Base-by-base conservation (phyloP, 805 yeast species). In the Candida orba region DNA sequence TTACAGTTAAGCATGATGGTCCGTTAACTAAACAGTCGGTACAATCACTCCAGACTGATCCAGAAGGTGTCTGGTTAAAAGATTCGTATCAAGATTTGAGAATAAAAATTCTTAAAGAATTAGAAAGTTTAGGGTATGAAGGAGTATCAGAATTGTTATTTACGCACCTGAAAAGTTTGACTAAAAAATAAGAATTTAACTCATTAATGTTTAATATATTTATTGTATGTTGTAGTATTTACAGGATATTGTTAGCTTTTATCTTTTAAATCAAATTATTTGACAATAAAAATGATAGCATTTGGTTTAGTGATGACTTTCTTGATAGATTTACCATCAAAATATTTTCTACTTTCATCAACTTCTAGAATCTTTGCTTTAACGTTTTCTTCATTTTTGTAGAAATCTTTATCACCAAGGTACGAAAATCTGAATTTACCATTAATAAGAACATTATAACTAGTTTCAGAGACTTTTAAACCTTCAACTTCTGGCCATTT, bases 381-480 rank as follows among this genome's bases (percentile, higher is more conserved):
- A 20, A 75, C 46, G 15, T 77, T 63, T 4, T 66, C 68, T 3
- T 63, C 58, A 36, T 64, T 54, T 10, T 64, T 52, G 9, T 63
- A 49, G 31, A 79, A 63, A 3, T 65, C 62, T 36, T 66, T 67
- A 3, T 54, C 52, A 2, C 54, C 72, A 8, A 54, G 53, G 43
- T 71, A 67, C 15, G 67, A 66, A 47, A 76, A 75, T 51, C 81
- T 73, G 62, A 75, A 72, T 55, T 78, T 81, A 5, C 95, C 95
- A 57, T 89, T 81, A 34, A 89, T 64, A 56, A 85, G 75, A n/a
- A 89, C 71, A 45, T 72, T 78, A 56, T 69, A 84, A 8, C 66
- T 63, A 3, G 63, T 54, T 7, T 51, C 48, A 1, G 78, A 64
- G 33, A 65, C 71, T 24, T 54, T 56, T 3, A 60, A 45, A 2